Conservation (phyloP, 306 rosid genomes). For the Dalbergia oliveri region DNA sequence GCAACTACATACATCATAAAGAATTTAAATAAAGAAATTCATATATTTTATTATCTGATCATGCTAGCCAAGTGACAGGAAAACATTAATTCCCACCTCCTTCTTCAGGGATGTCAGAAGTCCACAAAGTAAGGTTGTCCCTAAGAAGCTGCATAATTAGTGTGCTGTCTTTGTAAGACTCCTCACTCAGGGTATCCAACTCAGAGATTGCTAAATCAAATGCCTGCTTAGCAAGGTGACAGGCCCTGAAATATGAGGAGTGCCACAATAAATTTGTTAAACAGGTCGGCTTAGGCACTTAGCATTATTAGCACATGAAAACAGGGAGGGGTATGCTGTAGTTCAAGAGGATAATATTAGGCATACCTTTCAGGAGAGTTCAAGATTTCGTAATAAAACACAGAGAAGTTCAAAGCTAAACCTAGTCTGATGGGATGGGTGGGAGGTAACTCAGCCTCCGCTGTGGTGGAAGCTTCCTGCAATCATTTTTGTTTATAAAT, state of each 20-base stretch:
- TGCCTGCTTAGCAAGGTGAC: constrained; percentile 59
- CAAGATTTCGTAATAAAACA: constrained; percentile 64
- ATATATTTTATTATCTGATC: neutral
- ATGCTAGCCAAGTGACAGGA: neutral
- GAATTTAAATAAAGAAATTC: neutral
- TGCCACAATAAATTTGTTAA: neutral
- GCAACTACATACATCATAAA: neutral
- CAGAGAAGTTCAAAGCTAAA: constrained; percentile 62
- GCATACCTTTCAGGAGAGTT: constrained; percentile 64
- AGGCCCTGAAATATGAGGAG: constrained; percentile 47
- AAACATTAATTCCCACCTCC: constrained; percentile 45
- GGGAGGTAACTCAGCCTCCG: constrained; percentile 56
- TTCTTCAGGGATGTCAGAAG: constrained; percentile 55
- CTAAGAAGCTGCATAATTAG: constrained; percentile 67
- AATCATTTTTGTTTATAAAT: neutral
- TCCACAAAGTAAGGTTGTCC: constrained; percentile 68
- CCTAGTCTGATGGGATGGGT: constrained; percentile 69
- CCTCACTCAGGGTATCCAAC: constrained; percentile 60
- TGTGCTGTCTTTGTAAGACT: constrained; percentile 63
- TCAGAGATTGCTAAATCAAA: constrained; percentile 63
- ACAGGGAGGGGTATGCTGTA: neutral
- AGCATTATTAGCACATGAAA: neutral
- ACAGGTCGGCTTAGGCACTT: neutral
- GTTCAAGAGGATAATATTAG: neutral
- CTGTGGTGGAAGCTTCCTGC: constrained; percentile 51